Evolutionary conservation across 202 grass and related monocot genomes (phyloP).

Genomic region (Zoysia matrella): DNA sequence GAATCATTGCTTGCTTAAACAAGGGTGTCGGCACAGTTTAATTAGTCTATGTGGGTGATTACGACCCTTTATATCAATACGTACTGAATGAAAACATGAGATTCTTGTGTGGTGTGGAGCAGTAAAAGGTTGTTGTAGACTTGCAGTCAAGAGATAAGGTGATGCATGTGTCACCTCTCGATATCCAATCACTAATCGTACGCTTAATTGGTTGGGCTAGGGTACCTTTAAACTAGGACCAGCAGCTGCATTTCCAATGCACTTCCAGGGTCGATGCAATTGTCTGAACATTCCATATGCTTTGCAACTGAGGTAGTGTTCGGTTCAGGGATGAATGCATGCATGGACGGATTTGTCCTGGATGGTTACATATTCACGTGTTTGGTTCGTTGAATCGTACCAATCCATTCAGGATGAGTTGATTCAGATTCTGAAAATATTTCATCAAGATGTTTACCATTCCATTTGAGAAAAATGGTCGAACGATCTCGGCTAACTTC

Average conservation of each 20-base stretch:
- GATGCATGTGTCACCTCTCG: too few relatives aligned
- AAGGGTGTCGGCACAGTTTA: not conserved
- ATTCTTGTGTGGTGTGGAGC: slow-evolving; percentile 13
- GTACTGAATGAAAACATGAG: slow-evolving; percentile 4
- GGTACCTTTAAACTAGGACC: slow-evolving; percentile 13
- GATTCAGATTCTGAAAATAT: too few relatives aligned
- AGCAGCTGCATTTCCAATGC: not conserved
- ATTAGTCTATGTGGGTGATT: not conserved
- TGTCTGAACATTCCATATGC: slow-evolving; percentile 22
- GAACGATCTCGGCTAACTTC: too few relatives aligned
- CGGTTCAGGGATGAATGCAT: too few relatives aligned
- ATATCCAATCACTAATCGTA: not conserved
- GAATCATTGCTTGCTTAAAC: slow-evolving; percentile 30
- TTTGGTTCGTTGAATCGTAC: too few relatives aligned
- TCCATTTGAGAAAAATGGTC: too few relatives aligned
- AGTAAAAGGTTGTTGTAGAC: not conserved
- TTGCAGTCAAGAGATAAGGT: too few relatives aligned
- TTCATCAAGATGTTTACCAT: too few relatives aligned
- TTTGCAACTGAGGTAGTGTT: not conserved
- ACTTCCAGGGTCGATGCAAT: not conserved
- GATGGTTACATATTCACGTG: too few relatives aligned
- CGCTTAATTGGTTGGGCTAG: not conserved
- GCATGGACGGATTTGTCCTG: too few relatives aligned
- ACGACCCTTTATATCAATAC: not conserved
- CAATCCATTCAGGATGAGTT: too few relatives aligned